Evolutionary conservation across 75 land plant species (phyloP), one percentile per base, ranked within the genome.

Genomic region (Selaginella moellendorffii): DNA sequence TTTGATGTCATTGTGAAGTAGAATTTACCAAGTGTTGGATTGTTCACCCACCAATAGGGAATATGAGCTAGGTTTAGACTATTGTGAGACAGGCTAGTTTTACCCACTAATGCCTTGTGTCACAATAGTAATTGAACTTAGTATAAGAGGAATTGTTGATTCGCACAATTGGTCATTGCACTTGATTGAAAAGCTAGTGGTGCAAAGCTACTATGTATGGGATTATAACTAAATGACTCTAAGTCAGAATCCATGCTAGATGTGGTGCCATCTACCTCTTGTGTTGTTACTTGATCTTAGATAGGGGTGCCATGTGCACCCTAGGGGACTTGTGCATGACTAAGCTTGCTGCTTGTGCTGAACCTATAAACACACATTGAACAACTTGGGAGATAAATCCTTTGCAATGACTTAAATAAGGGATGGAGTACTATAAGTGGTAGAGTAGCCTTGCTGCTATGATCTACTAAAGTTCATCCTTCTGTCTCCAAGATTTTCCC

Each of bases 1-100:
- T 56, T 56, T 24, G 59, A 56, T 56, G 59, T 56, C 59, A 56
- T 56, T 56, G 59, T 56, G 59, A 56, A 56, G 59, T n/a, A 25
- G 19, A 56, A 56, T 56, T 56, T 24, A 56, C 59, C 59, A 56
- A 56, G 21, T 56, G 21, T 56, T 56, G 59, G 8, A 56, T 56
- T 9, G 59, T 56, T 56, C 19, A 21, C 59, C 59, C 59, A 56
- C 59, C 59, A 56, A 56, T 56, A 56, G 59, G 59, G 59, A 56
- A 56, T 2, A 8, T 56, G 59, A 19, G 46, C 46, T 56, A 25
- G 59, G 59, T 56, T 56, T 56, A 56, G 59, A 56, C 59, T 24
- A 19, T 24, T n/a, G 21, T 56, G 59, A 56, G 59, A 56, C 59
- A 56, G 5, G 59, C n/a, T 56, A 56, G 59, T 56, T 56, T 56